Percentiles rank a stretch among this genome's conserved stretches.
Evolutionary conservation across 2,329 filamentous ascomycete species (phyloP).

Genomic region (Metarhizium sp.): DNA sequence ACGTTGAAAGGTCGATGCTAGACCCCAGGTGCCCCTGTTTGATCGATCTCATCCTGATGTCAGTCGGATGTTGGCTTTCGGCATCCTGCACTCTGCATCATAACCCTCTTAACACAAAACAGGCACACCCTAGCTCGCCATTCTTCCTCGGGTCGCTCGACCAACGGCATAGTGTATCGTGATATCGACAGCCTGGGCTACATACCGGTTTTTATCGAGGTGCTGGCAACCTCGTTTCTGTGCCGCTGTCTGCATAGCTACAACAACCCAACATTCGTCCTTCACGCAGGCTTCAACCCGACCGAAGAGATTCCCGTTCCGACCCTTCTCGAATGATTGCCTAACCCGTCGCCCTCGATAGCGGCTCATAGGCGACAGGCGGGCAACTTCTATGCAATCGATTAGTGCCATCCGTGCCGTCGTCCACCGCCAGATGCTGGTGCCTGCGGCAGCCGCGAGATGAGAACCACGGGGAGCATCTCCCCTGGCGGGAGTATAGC

Average conservation of each 20-base stretch:
- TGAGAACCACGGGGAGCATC: constrained; percentile 66
- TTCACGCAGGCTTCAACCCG: not conserved
- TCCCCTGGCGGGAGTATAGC: constrained; percentile 71
- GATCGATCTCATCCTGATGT: not conserved
- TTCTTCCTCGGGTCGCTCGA: not conserved
- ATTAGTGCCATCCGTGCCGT: not conserved
- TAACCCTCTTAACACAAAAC: not conserved
- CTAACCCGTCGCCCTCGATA: not conserved
- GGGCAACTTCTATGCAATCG: constrained; percentile 4
- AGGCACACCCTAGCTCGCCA: not conserved
- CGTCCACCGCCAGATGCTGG: constrained; percentile 35
- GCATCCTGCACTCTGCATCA: not conserved
- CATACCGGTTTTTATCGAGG: not conserved
- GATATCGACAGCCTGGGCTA: not conserved
- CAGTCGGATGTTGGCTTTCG: not conserved
- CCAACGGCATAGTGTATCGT: not conserved
- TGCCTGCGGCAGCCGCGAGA: constrained; percentile 35
- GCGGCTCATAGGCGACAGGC: not conserved
- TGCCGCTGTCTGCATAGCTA: not conserved
- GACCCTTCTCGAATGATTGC: not conserved
- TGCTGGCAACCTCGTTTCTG: constrained; percentile 2
- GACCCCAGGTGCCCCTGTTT: not conserved
- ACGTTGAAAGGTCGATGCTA: too few relatives aligned
- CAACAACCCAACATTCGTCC: not conserved
- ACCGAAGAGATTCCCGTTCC: not conserved